phyloP scores from a whole-genome alignment of 495 filamentous ascomycete genomes.

The Penicillium herquei region DNA sequence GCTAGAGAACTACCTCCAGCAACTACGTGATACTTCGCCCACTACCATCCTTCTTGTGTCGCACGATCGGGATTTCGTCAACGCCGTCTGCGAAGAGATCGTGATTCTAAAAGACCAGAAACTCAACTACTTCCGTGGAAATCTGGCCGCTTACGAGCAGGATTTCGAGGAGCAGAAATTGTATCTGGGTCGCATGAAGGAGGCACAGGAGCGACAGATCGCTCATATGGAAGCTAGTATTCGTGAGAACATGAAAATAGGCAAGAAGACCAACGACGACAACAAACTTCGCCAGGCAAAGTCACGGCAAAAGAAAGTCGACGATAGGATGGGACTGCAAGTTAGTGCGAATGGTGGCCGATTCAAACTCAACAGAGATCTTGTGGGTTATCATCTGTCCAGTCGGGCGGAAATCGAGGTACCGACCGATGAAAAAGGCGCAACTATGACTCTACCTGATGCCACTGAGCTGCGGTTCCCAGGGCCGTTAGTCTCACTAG shows the following conservation, averaged over 20 bases:
- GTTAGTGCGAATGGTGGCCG: slow-evolving; percentile 65
- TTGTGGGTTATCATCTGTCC: slow-evolving; percentile 56
- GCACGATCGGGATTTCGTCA: slow-evolving; percentile 75
- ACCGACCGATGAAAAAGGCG: slow-evolving; percentile 59
- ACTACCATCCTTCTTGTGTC: slow-evolving; percentile 67
- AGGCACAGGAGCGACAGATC: slow-evolving; percentile 72
- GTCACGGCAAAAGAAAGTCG: slow-evolving; percentile 75
- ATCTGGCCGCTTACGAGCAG: slow-evolving; percentile 65
- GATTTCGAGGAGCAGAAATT: slow-evolving; percentile 63
- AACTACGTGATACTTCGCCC: slow-evolving; percentile 40
- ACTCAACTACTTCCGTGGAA: slow-evolving; percentile 64
- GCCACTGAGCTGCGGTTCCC: slow-evolving; percentile 71
- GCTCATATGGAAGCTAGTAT: slow-evolving; percentile 76
- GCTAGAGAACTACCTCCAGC: slow-evolving; percentile 68
- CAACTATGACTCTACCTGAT: slow-evolving; percentile 55
- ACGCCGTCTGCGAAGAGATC: slow-evolving; percentile 71
- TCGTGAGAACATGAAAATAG: slow-evolving; percentile 62
- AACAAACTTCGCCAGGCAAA: slow-evolving; percentile 79
- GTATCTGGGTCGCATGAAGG: slow-evolving; percentile 69
- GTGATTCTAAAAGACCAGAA: slow-evolving; percentile 67
- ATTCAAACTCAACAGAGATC: slow-evolving; percentile 78
- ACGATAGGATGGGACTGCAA: slow-evolving; percentile 73
- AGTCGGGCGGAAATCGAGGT: slow-evolving; percentile 66
- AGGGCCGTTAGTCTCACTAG: slow-evolving; percentile 65
- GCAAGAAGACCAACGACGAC: slow-evolving; percentile 70